A percentile compares a stretch with the other conserved stretches of the same genome.
phyloP scores from a whole-genome alignment of 768 basidiomycete species.

The Podaxis pistillaris region DNA sequence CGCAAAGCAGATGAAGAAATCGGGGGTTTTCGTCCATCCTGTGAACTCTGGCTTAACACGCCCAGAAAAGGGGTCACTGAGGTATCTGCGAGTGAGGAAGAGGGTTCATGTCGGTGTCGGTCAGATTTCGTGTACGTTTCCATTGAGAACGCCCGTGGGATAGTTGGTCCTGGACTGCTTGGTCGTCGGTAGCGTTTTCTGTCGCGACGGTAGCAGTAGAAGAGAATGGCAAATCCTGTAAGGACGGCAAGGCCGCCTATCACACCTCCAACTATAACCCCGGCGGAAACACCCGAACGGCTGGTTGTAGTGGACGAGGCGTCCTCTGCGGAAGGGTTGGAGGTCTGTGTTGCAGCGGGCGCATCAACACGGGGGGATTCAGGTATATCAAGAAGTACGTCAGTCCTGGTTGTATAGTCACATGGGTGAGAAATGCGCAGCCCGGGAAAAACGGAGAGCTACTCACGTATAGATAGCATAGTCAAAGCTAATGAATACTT shows the following conservation, averaged over 20 bases:
- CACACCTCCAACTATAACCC: slow-evolving; percentile 10
- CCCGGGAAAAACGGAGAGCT: neutral
- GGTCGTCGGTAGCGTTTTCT: neutral
- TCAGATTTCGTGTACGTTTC: neutral
- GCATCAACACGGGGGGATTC: neutral
- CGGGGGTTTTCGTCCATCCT: neutral
- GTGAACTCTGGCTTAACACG: neutral
- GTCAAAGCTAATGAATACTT: slow-evolving; percentile 17
- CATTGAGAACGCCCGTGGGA: slow-evolving; percentile 2
- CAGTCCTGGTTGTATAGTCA: neutral
- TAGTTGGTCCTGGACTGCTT: neutral
- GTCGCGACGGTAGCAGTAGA: slow-evolving; percentile 11
- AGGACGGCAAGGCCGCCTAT: slow-evolving; percentile 8
- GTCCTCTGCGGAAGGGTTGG: neutral
- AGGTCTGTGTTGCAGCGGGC: neutral
- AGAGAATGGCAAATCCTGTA: neutral
- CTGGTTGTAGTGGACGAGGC: neutral
- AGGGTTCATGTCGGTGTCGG: neutral
- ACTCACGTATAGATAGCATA: slow-evolving; percentile 20
- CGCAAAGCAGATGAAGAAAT: neutral
- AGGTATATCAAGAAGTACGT: neutral
- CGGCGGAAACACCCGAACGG: neutral
- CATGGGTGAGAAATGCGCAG: neutral
- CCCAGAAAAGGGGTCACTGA: too few species aligned
- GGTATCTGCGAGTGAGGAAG: neutral